phyloP scores from a whole-genome alignment of 169 alveolate species.

The Plasmodium inui region DNA sequence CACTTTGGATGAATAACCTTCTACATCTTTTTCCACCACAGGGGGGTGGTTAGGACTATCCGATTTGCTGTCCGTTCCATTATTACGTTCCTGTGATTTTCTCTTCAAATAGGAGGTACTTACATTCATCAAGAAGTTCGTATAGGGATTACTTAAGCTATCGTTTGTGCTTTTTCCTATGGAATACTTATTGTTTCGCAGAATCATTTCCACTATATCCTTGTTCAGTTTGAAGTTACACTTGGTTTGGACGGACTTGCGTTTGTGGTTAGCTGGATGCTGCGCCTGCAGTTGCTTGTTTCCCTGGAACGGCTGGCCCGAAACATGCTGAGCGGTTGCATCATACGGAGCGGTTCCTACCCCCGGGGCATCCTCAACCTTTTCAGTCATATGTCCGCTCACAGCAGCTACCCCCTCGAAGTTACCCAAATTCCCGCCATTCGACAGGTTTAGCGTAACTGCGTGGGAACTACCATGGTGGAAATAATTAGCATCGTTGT shows the following conservation, averaged over 20 bases:
- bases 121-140: constrained; percentile 40
- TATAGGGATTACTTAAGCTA: constrained; percentile 9
- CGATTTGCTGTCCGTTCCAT: background rate
- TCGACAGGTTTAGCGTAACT: background rate
- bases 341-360: background rate
- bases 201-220: constrained; percentile 34
- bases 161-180: constrained; percentile 12
- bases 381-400: background rate
- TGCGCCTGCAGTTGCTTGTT: background rate
- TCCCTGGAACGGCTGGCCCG: background rate
- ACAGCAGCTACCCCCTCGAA: background rate
- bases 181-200: constrained; percentile 34
- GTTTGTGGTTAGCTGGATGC: background rate
- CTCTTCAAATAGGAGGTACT: constrained; percentile 38
- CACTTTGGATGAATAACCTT: background rate
- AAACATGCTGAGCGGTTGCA: background rate
- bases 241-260: background rate
- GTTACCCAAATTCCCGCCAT: background rate
- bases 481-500: background rate
- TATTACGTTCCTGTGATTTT: background rate
- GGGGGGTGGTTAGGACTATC: background rate
- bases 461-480: background rate
- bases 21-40: background rate
- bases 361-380: background rate
- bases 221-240: constrained; percentile 18